phyloP scores from a whole-genome alignment of 2,329 filamentous ascomycete genomes.

The Emydomyces testavorans region DNA sequence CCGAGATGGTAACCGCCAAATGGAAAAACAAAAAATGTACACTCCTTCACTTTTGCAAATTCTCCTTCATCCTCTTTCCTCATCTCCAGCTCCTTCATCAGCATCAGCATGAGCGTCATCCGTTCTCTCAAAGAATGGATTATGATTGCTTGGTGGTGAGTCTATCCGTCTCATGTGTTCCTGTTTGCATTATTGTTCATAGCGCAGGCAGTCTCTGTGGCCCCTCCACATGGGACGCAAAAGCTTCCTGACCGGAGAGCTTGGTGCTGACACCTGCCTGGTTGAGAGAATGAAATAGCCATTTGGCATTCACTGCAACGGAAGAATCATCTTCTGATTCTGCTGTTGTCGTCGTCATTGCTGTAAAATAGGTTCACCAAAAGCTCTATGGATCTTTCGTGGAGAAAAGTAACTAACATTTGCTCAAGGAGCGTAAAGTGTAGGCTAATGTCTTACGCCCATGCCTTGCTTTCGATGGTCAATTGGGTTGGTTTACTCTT shows the following conservation, averaged over 20 bases:
- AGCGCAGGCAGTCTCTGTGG: not conserved
- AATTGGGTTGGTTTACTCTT: not conserved
- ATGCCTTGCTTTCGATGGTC: not conserved
- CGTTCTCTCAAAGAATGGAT: not conserved
- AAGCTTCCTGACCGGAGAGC: too few relatives aligned
- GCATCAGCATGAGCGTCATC: not conserved
- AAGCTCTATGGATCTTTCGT: too few relatives aligned
- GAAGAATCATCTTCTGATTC: too few relatives aligned
- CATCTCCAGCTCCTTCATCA: not conserved
- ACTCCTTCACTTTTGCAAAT: not conserved
- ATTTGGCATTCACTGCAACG: not conserved
- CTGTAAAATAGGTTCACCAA: too few relatives aligned
- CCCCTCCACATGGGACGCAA: too few relatives aligned
- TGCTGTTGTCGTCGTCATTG: too few relatives aligned
- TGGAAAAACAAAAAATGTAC: not conserved
- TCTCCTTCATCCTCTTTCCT: not conserved
- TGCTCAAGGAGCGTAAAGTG: not conserved
- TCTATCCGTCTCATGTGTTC: not conserved
- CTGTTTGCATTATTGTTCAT: too few relatives aligned
- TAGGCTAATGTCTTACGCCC: too few relatives aligned
- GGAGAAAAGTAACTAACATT: too few relatives aligned
- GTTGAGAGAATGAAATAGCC: not conserved
- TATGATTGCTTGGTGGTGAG: not conserved
- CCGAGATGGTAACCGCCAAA: constrained; percentile 2
- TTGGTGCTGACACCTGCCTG: too few relatives aligned